These are phyloP conservation scores for Rubroshorea leprosula DNA, from an alignment of 345 rosid species.

Conservation along the genomic window DNA sequence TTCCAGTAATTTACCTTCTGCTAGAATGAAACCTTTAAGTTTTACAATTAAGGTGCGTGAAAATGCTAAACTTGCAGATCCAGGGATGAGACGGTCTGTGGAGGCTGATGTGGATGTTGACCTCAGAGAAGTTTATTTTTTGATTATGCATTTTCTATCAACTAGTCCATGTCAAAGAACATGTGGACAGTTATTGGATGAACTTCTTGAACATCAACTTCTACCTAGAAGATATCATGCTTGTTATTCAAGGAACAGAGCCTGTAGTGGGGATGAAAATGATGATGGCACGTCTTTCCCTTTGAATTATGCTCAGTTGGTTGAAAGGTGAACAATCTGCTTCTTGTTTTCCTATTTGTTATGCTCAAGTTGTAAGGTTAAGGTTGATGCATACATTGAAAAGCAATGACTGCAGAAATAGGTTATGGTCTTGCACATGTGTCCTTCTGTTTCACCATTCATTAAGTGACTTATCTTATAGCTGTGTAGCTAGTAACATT, in stretches of 20 bases:
- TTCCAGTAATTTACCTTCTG: slow-evolving; percentile 39
- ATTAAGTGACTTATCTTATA: neutral
- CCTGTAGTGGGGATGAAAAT: slow-evolving; percentile 52
- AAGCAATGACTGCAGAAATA: neutral
- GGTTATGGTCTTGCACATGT: neutral
- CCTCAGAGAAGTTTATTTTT: slow-evolving; percentile 78
- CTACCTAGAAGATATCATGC: slow-evolving; percentile 95
- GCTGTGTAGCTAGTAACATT: slow-evolving; percentile 4
- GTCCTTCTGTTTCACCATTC: slow-evolving; percentile 2
- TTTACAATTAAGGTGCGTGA: slow-evolving; percentile 51
- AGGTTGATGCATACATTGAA: neutral
- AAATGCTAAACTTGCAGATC: slow-evolving; percentile 44
- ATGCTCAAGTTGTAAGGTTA: neutral
- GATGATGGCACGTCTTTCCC: slow-evolving; percentile 85
- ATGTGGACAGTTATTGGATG: slow-evolving; percentile 66
- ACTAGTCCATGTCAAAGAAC: slow-evolving; percentile 86
- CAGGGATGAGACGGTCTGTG: slow-evolving; percentile 28
- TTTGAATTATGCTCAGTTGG: slow-evolving; percentile 55
- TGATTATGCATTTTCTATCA: slow-evolving; percentile 92
- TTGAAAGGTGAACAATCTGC: slow-evolving; percentile 50
- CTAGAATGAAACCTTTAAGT: slow-evolving; percentile 58
- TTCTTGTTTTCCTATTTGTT: slow-evolving; percentile 12
- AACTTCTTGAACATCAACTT: slow-evolving; percentile 83
- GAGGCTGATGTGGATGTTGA: slow-evolving; percentile 62
- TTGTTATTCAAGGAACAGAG: slow-evolving; percentile 84